Evolutionary conservation across 1,284 basidiomycete species (phyloP), one percentile per base, ranked within the genome.

Genomic region (Heterobasidion irregulare): DNA sequence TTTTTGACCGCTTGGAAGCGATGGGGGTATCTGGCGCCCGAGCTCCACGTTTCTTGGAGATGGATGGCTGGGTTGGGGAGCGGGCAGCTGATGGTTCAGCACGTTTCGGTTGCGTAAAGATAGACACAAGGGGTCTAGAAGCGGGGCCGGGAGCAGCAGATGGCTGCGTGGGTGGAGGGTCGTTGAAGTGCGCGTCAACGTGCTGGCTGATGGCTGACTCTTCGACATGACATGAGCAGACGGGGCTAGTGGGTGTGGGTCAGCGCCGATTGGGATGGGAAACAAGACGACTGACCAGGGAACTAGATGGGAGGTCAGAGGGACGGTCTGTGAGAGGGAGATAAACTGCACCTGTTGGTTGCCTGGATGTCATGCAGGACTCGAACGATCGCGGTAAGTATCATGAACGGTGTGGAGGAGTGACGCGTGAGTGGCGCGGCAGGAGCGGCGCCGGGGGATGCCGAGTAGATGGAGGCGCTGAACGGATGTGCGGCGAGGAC

Each of bases 151-250:
- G 59, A 49, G 62, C 46, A 26, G 53, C 56, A 47, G 52, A 59
- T 61, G 53, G 55, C 51, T 52, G 57, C 62, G 57, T 49, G 49
- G 32, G 54, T 8, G 44, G 56, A 16, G 43, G 55, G 34, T 69
- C 63, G 18, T 65, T 63, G 54, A 78, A 81, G 53, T 66, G 68
- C 53, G 66, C 74, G 56, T 80, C 77, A n/a, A 80, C 61, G 60
- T 80, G 78, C 26, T 57, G 59, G 61, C 80, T 81, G 54, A 80
- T 80, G 56, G 70, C 56, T 48, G 64, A 63, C 58, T 74, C 76
- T 2, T 66, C 59, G 4, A 80, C 74, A 18, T 58, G 56, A 33
- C 65, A 68, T 33, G 70, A 74, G 61, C 78, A 80, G 50, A 75
- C 71, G 8, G 79, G 79, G 53, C 78, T 78, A 51, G 38, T 12